A percentile compares a stretch with the other conserved stretches of the same genome.
Evolutionary conservation across 768 basidiomycete species (phyloP).

Genomic region (Terana coerulea): DNA sequence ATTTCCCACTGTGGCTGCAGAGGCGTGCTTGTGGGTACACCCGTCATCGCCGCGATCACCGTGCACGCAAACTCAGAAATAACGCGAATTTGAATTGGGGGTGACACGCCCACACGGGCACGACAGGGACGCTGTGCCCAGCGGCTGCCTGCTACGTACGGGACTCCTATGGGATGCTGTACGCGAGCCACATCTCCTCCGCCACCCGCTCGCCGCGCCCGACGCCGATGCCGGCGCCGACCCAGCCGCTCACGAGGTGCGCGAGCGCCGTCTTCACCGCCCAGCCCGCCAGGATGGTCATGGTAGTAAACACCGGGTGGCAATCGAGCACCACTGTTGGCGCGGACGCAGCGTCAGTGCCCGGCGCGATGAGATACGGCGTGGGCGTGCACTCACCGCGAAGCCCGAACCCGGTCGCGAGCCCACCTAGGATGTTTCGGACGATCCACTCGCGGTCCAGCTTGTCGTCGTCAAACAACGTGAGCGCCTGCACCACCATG

Average conservation of each 20-base stretch:
- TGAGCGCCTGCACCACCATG: conserved; percentile 38
- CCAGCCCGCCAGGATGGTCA: conserved; percentile 78
- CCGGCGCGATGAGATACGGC: neutral
- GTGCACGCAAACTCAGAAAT: neutral
- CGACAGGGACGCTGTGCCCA: neutral
- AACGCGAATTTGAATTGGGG: neutral
- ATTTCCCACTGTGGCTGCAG: no score
- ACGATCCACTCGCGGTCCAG: conserved; percentile 83
- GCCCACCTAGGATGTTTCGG: conserved; percentile 77
- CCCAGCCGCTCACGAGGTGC: conserved; percentile 59
- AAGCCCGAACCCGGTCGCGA: conserved; percentile 84
- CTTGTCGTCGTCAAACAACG: conserved; percentile 65
- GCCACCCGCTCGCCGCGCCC: conserved; percentile 47
- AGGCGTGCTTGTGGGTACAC: no score
- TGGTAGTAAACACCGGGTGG: conserved; percentile 67
- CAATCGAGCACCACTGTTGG: conserved; percentile 74
- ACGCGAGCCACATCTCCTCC: conserved; percentile 74
- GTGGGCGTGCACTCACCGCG: conserved; percentile 48
- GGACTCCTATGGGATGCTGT: conserved; percentile 62
- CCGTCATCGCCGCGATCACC: no score
- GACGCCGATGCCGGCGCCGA: conserved; percentile 42
- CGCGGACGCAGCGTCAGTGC: neutral
- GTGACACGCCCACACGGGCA: neutral
- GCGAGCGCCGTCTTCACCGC: conserved; percentile 62
- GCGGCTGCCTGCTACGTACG: no score